A percentile compares a stretch with the other conserved stretches of the same genome.
Conservation (phyloP, 2,329 filamentous ascomycete species). For the Cercospora sp. region DNA sequence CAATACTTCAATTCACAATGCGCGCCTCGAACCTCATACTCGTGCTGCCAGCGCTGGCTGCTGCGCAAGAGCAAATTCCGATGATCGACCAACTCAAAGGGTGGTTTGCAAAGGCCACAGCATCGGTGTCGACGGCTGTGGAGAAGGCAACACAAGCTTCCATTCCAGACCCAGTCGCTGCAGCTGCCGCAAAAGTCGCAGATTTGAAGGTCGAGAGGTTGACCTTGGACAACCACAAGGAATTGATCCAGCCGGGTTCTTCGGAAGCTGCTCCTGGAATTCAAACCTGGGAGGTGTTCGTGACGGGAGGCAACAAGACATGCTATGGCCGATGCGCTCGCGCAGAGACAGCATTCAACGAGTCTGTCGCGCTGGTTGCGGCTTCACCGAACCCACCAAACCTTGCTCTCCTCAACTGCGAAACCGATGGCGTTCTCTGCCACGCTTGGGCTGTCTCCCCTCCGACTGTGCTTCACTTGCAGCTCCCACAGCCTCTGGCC, state of each 20-base stretch:
- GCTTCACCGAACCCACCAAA: constrained; percentile 63
- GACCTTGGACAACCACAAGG: constrained; percentile 70
- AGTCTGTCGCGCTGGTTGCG: constrained; percentile 57
- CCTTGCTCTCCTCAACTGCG: constrained; percentile 71
- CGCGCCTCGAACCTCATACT: constrained; percentile 56
- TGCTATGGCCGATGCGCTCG: constrained; percentile 70
- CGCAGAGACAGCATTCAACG: constrained; percentile 62
- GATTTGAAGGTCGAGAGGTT: constrained; percentile 58
- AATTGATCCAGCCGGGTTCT: constrained; percentile 64
- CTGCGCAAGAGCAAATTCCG: constrained; percentile 60
- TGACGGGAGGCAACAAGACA: constrained; percentile 76
- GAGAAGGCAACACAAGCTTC: constrained; percentile 52
- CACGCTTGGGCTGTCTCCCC: constrained; percentile 69
- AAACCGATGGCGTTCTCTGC: constrained; percentile 72
- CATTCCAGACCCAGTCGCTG: constrained; percentile 44
- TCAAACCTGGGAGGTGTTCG: constrained; percentile 74
- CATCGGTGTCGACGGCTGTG: constrained; percentile 57
- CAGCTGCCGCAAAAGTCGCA: constrained; percentile 52
- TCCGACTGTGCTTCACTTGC: constrained; percentile 66
- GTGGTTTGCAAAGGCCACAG: constrained; percentile 57
- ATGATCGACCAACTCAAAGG: constrained; percentile 62
- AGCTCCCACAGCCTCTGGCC: constrained; percentile 59
- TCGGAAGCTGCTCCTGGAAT: constrained; percentile 59
- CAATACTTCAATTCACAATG: constrained; percentile 42
- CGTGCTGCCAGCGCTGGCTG: constrained; percentile 52